Base-by-base conservation (phyloP, 352 stramenopile species). In the Paralagenidium karlingii region DNA sequence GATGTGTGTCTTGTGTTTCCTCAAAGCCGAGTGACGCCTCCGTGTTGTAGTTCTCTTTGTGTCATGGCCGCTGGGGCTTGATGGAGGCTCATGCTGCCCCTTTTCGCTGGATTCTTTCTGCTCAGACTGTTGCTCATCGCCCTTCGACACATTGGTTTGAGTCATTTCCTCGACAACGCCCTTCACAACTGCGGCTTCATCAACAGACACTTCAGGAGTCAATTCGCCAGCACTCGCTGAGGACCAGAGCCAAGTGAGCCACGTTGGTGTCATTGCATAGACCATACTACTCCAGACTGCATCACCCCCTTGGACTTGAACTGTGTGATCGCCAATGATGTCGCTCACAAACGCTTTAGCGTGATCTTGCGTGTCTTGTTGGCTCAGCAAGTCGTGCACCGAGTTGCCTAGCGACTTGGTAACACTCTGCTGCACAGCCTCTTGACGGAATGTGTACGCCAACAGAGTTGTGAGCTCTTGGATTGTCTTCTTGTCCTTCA, bases 271-370 rank as follows among this genome's bases (percentile, higher is more conserved):
- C 13, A 90, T 45, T 1, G 74, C 77, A 49, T 90, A 90, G 55
- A 80, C 73, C 38, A 90, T 56, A 1, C 73, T 86, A 29, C 71
- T 63, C 76, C 74, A 87, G 29, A 87, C 79, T 10, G 77, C 73
- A 20, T 90, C 68, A 27, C 73, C 71, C 28, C 76, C 68, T 45
- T 87, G 73, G 9, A 67, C 69, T 38, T 87, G 74, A 21, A 90
- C 73, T 0, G 74, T 90, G 34, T 84, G 69, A 49, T 90, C 76
- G 18, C 58, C 60, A n/a, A 90, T 67, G n/a, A 90, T 71, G 3
- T 54, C 57, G 27, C 70, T 67, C 8, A 90, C 66, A 42, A 90
- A 90, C 43, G 82, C 68, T 40, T 90, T 90, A 47, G 76, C 73
- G 50, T 90, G 76, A 39, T 79, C 65, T 43, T 87, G 68, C 43